Evolutionary conservation across 1,284 basidiomycete genomes (phyloP), one percentile per base, ranked within the genome.

Genomic region (Apiotrichum laibachii): DNA sequence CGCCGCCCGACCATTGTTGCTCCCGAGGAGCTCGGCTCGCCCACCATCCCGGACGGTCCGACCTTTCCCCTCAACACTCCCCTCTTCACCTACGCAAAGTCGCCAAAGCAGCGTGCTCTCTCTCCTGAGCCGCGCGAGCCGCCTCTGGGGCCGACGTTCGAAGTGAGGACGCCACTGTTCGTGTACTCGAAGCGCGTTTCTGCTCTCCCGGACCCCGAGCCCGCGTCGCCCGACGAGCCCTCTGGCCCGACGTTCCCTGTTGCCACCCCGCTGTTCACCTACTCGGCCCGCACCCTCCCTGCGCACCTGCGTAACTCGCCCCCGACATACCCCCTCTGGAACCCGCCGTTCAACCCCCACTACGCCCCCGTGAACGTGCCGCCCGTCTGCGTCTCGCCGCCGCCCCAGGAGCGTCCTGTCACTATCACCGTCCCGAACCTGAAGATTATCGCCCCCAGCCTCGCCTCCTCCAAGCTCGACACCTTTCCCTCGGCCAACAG

Each of bases 401-500:
- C 46, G 7, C n/a, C 18, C n/a, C 26, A 47, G 15, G 7, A 31
- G 12, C 31, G n/a, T 1, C 46, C n/a, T 10, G 37, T 37, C 7
- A 50, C 13, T 5, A 22, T 40, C 49, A 16, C 34, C 19, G 49
- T 50, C 15, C 49, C 49, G 1, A 35, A 35, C 5, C 5, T 50
- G 3, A 50, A 50, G 19, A 26, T 50, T 19, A 50, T 40, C 4
- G 49, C 49, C 11, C 49, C 49, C 6, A 40, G 35, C 5, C 7
- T 50, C 35, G 35, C 49, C 19, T 21, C n/a, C 35, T 50, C 49
- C 19, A 50, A 50, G 33, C 34, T 50, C 34, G 49, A 33, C 12
- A 31, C 45, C 1, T 46, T 46, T 35, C 34, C 34, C 2, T 46
- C 49, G n/a, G n/a, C 22, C 15, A 9, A 10, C 22, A 18, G 15